Conservation (phyloP, 345 rosid species). For the Rhodomyrtus tomentosa region DNA sequence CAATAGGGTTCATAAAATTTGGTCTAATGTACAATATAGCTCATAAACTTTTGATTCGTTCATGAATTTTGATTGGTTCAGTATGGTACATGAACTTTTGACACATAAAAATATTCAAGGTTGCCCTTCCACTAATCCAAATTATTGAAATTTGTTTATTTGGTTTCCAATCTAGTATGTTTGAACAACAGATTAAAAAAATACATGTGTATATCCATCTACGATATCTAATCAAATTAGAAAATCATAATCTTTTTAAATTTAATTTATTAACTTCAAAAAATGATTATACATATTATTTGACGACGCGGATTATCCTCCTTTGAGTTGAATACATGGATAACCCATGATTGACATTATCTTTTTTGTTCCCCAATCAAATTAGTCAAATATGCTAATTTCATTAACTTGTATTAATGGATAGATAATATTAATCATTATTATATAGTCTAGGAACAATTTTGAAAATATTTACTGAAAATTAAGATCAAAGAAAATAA, state of each 20-base stretch:
- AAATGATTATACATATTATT: neutral
- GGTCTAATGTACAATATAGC: fast-evolving
- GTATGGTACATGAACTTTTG: no score
- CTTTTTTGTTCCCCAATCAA: neutral
- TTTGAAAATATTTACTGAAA: no score
- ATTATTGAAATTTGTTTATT: neutral
- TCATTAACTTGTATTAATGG: neutral
- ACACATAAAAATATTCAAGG: neutral
- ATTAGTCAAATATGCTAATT: neutral
- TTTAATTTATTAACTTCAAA: neutral
- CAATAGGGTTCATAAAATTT: neutral
- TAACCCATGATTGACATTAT: neutral
- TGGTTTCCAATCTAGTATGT: fast-evolving
- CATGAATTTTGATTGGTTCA: no score
- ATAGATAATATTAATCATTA: no score
- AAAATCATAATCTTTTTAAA: neutral
- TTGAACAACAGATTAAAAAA: neutral
- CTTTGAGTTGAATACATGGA: neutral
- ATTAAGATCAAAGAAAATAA: no score
- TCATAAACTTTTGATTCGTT: neutral
- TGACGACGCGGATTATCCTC: neutral
- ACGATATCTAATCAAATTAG: neutral
- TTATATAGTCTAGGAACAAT: no score
- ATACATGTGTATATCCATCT: neutral
- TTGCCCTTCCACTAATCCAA: neutral